Base-by-base conservation (phyloP, 371 early-diverging fungal species). In the Zopfochytrium polystomum region DNA sequence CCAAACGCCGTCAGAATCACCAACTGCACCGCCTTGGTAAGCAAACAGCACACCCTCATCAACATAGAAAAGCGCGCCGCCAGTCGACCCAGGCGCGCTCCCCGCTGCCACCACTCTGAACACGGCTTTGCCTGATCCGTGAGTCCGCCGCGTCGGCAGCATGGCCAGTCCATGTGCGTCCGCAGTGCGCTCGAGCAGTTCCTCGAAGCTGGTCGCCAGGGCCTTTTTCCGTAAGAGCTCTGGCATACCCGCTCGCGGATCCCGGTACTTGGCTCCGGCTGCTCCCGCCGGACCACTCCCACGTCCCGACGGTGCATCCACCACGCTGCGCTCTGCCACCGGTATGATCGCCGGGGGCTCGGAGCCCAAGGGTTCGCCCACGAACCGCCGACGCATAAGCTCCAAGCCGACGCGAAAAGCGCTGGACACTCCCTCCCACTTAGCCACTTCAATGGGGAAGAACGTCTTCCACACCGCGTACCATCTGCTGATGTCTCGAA, bases 401-500 rank as follows among this genome's bases (percentile, higher is more conserved):
- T 88, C 89, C 38, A 91, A 62, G 18, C 84, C 91, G 30, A 80
- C 78, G 43, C 80, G 69, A 76, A 86, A 86, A 7, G 80, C 79
- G 45, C 72, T 70, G 63, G 74, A 72, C 1, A 87, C 71, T 5
- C 64, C 70, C 9, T 55, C 49, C 42, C 75, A 72, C 26, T 63
- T 57, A 29, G 72, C 65, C 27, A 82, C 50, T 23, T 68, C 67
- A 11, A 64, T 74, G n/a, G 77, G 80, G 3, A 89, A 87, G 0
- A 81, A 67, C 20, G 74, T 68, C 52, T 85, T 85, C 92, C 92
- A 91, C 76, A 80, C 84, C 22, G 70, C 52, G 66, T 88, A 91
- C 91, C 93, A 91, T 44, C 80, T 73, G n/a, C 77, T 67, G 7
- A 91, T 75, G 62, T 91, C 85, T 43, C 81, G 85, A 50, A n/a